These are phyloP conservation scores for Fragaria iinumae DNA, from an alignment of 306 rosid genomes.

Conservation along the genomic window DNA sequence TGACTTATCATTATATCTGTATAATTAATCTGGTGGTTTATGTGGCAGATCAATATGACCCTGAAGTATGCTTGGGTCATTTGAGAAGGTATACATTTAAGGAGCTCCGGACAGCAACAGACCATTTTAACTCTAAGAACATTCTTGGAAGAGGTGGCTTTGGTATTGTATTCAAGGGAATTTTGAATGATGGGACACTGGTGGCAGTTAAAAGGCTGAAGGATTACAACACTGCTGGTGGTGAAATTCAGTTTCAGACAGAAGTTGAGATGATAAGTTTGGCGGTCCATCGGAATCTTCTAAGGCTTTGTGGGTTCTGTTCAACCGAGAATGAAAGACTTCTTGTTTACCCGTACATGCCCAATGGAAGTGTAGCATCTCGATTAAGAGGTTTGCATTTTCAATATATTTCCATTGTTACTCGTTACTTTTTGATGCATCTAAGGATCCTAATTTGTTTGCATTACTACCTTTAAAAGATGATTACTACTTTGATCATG, in stretches of 20 bases:
- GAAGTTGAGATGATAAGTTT: conserved; percentile 98
- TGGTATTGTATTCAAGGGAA: conserved; percentile 92
- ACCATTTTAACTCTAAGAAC: conserved; percentile 89
- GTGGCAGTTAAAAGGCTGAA: conserved; percentile 94
- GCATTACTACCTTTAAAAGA: neutral
- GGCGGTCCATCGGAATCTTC: conserved; percentile 94
- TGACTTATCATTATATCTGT: neutral
- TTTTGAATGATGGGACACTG: conserved; percentile 73
- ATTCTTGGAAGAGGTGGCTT: conserved; percentile 97
- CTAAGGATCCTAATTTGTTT: neutral
- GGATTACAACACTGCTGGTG: conserved; percentile 89
- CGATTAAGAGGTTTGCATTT: conserved; percentile 75
- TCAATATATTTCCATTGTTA: neutral
- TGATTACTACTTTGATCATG: neutral
- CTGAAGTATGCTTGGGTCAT: conserved; percentile 94
- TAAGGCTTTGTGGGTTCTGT: conserved; percentile 89
- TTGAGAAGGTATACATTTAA: conserved; percentile 83
- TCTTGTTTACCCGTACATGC: conserved; percentile 93
- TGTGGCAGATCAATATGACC: conserved; percentile 88
- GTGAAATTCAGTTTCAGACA: conserved; percentile 97
- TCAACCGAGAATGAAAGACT: conserved; percentile 90
- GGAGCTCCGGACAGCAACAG: conserved; percentile 94
- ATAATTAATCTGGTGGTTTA: conserved; percentile 21
- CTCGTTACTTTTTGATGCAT: neutral
- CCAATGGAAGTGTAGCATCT: conserved; percentile 96